Evolutionary conservation across 441 rosid genomes (phyloP).

Genomic region (Gossypium aridum): DNA sequence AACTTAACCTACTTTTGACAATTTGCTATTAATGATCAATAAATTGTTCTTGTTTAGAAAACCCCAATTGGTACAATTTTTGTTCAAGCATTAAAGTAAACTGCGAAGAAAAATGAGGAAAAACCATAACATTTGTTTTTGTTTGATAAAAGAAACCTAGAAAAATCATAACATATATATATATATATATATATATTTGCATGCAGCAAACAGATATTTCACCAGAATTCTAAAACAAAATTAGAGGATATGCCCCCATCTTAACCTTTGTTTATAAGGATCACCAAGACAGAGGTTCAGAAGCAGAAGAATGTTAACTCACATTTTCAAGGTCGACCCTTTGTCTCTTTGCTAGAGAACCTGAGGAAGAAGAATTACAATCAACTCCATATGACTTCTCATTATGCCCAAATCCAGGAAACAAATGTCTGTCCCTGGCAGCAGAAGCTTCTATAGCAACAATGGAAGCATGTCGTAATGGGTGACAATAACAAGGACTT

Average conservation of each 20-base stretch:
- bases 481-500: conserved; percentile 48
- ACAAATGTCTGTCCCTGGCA: conserved; percentile 60
- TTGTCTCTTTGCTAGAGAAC: conserved; percentile 53
- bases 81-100: neutral
- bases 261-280: neutral
- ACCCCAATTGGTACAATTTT: neutral
- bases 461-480: conserved; percentile 70
- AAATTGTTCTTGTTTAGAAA: neutral
- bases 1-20: neutral
- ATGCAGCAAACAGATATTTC: neutral
- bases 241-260: neutral
- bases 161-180: neutral
- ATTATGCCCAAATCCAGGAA: conserved; percentile 30
- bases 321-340: conserved; percentile 33
- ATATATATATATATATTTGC: neutral
- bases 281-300: neutral
- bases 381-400: conserved; percentile 24
- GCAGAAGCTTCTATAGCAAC: conserved; percentile 87
- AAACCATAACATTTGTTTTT: neutral
- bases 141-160: neutral
- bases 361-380: conserved; percentile 15
- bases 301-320: conserved; percentile 19
- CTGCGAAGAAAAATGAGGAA: neutral
- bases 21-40: neutral
- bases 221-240: neutral